phyloP scores from a whole-genome alignment of 2,329 filamentous ascomycete genomes.

The Claviceps lovelessii region DNA sequence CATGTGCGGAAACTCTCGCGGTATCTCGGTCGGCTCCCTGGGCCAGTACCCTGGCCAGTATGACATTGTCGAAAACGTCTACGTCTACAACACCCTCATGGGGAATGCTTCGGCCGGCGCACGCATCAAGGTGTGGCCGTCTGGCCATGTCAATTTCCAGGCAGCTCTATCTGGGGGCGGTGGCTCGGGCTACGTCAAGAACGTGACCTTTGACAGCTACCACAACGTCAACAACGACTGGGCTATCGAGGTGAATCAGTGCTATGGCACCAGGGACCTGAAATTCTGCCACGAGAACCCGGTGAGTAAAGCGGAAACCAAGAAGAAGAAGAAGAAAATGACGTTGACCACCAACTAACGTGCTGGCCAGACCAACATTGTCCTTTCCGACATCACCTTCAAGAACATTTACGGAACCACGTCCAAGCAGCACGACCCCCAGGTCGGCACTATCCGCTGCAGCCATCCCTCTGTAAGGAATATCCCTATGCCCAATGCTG shows the following conservation, averaged over 20 bases:
- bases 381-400: background rate
- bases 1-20: conserved; percentile 54
- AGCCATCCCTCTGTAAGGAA: background rate
- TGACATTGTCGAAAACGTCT: conserved; percentile 56
- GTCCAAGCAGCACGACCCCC: background rate
- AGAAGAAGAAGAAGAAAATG: background rate
- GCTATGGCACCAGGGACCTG: background rate
- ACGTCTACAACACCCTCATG: conserved; percentile 47
- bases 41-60: conserved; percentile 50
- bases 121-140: conserved; percentile 61
- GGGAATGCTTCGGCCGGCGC: conserved; percentile 49
- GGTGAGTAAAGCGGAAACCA: background rate
- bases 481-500: too few species aligned
- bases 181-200: conserved; percentile 37
- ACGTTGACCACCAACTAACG: background rate
- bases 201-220: conserved; percentile 54
- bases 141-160: conserved; percentile 12
- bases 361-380: background rate
- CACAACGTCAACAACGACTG: conserved; percentile 43
- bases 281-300: background rate
- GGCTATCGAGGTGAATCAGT: conserved; percentile 1
- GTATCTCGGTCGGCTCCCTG: conserved; percentile 57
- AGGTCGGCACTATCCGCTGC: background rate
- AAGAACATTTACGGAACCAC: background rate
- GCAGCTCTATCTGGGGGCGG: conserved; percentile 47